Conservation (phyloP, 2,329 filamentous ascomycete species). For the Lasiodiplodia sp. region DNA sequence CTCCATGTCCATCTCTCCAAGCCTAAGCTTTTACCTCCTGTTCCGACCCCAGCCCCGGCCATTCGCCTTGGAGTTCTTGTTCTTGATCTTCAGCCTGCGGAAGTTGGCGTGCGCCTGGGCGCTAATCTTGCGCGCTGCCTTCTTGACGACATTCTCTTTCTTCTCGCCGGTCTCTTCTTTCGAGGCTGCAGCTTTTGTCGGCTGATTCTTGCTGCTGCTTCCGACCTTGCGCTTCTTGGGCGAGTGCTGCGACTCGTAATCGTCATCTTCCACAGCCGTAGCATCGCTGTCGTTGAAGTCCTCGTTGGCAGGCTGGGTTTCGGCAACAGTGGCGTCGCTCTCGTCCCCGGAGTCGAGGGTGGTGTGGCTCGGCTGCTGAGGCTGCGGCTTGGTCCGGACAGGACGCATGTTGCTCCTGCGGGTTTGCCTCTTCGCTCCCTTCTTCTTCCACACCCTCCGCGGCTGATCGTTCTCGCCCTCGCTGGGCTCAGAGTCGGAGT, state of each 20-base stretch:
- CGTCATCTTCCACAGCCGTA: slow-evolving; percentile 43
- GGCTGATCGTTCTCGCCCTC: slow-evolving; percentile 63
- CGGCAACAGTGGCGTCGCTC: slow-evolving; percentile 43
- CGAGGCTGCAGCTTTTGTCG: slow-evolving; percentile 36
- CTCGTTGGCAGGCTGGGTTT: slow-evolving; percentile 40
- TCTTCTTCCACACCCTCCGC: slow-evolving; percentile 77
- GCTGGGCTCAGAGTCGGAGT: slow-evolving; percentile 67
- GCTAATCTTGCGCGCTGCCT: slow-evolving; percentile 53
- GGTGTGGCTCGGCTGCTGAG: slow-evolving; percentile 41
- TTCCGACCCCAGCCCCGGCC: slow-evolving; percentile 26
- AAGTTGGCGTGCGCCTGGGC: slow-evolving; percentile 58
- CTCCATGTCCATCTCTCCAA: not conserved
- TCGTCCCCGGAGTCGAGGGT: slow-evolving; percentile 43
- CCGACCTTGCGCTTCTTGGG: slow-evolving; percentile 17
- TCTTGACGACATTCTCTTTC: slow-evolving; percentile 44
- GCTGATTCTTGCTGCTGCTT: not conserved
- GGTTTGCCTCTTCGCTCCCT: slow-evolving; percentile 82
- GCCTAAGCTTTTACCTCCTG: slow-evolving; percentile 7
- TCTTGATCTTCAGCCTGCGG: slow-evolving; percentile 59
- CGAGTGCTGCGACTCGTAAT: slow-evolving; percentile 32
- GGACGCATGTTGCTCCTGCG: slow-evolving; percentile 65
- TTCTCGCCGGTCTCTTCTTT: slow-evolving; percentile 35
- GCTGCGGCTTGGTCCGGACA: slow-evolving; percentile 20
- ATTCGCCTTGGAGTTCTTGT: slow-evolving; percentile 41
- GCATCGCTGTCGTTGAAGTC: slow-evolving; percentile 37